Conservation (phyloP, 768 basidiomycete species). For the Hygrophorus pudorinus region DNA sequence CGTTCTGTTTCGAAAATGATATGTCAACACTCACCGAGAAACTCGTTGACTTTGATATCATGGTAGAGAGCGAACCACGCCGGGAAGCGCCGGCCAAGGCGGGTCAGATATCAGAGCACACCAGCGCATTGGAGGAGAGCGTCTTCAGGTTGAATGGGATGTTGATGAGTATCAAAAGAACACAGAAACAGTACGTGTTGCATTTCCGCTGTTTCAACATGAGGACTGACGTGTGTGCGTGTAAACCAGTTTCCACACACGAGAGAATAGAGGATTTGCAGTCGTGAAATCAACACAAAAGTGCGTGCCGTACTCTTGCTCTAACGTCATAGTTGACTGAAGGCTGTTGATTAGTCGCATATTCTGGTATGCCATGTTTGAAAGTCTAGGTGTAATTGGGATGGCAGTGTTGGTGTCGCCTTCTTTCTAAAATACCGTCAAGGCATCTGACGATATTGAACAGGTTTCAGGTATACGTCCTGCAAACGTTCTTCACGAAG, state of each 20-base stretch:
- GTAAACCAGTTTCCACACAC: constrained; percentile 82
- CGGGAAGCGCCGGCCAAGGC: constrained; percentile 82
- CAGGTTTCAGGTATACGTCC: constrained; percentile 83
- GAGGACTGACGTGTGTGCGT: constrained; percentile 3
- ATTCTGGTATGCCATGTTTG: constrained; percentile 89
- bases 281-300: constrained; percentile 85
- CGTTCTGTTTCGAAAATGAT: constrained; percentile 98
- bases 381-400: constrained; percentile 65
- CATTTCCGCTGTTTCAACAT: background rate
- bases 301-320: constrained; percentile 25
- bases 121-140: constrained; percentile 89
- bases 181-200: constrained; percentile 82
- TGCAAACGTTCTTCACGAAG: constrained; percentile 96
- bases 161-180: constrained; percentile 82
- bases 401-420: constrained; percentile 72
- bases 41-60: constrained; percentile 91
- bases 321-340: background rate
- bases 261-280: constrained; percentile 90
- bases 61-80: constrained; percentile 96
- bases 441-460: background rate
- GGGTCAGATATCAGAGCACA: constrained; percentile 85
- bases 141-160: constrained; percentile 84
- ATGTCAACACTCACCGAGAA: constrained; percentile 93
- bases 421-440: background rate
- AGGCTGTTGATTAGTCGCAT: constrained; percentile 46